These are phyloP conservation scores for Areca catechu DNA, from an alignment of 176 grass and related monocot species.

Conservation along the genomic window DNA sequence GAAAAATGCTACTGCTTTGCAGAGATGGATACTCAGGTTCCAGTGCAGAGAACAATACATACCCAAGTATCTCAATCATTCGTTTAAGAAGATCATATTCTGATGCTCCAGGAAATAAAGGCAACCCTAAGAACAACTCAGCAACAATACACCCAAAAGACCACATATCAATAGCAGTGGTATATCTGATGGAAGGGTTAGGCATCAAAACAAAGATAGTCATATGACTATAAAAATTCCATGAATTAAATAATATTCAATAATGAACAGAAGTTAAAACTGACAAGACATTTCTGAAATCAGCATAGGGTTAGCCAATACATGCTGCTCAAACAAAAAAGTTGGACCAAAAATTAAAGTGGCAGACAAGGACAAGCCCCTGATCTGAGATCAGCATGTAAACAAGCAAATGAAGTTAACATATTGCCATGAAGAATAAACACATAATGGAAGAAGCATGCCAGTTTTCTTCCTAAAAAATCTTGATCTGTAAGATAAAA, in stretches of 20 bases:
- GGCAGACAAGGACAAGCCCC: too few relatives aligned
- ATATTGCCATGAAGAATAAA: not conserved
- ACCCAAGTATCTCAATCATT: conserved; percentile 90
- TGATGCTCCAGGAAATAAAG: conserved; percentile 96
- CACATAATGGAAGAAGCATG: not conserved
- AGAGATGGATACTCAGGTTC: too few relatives aligned
- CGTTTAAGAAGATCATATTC: conserved; percentile 91
- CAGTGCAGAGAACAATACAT: conserved; percentile 17
- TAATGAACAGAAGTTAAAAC: too few relatives aligned
- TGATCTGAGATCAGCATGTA: not conserved
- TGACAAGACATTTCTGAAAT: too few relatives aligned
- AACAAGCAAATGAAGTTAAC: not conserved
- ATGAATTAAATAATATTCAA: not conserved
- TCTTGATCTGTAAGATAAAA: not conserved
- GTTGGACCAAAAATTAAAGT: too few relatives aligned
- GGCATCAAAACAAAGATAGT: conserved; percentile 24
- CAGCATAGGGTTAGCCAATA: too few relatives aligned
- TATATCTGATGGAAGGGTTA: conserved; percentile 76
- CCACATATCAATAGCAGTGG: conserved; percentile 98
- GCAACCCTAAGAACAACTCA: conserved; percentile 85
- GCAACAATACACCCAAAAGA: conserved; percentile 93
- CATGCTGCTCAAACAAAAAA: too few relatives aligned
- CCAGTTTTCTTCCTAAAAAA: too few relatives aligned
- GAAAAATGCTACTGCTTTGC: too few relatives aligned
- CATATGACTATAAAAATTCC: conserved; percentile 12